These are phyloP conservation scores for Phaeoacremonium minimum DNA, from an alignment of 2,329 filamentous ascomycete species.

Conservation along the genomic window DNA sequence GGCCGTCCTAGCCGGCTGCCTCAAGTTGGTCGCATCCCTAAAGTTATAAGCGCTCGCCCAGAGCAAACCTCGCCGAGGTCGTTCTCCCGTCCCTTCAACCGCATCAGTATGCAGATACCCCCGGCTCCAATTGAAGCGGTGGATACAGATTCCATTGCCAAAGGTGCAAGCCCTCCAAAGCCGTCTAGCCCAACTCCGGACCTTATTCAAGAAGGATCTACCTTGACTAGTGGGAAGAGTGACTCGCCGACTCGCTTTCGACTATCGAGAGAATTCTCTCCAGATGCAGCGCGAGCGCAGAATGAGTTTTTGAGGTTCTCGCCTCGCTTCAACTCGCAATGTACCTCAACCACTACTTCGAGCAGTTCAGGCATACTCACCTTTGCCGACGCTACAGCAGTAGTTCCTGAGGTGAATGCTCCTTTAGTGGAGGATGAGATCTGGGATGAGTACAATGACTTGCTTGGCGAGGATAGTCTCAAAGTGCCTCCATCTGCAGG, in stretches of 20 bases:
- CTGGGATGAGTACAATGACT: constrained; percentile 91
- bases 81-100: constrained; percentile 79
- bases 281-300: constrained; percentile 22
- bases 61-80: constrained; percentile 69
- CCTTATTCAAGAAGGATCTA: constrained; percentile 27
- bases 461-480: constrained; percentile 62
- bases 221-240: constrained; percentile 22
- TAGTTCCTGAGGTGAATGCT: constrained; percentile 58
- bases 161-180: constrained; percentile 40
- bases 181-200: constrained; percentile 30
- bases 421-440: constrained; percentile 77
- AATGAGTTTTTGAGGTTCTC: constrained; percentile 73
- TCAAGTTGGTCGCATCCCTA: constrained; percentile 82
- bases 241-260: constrained; percentile 23
- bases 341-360: constrained; percentile 51
- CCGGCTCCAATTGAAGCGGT: constrained; percentile 19
- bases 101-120: constrained; percentile 40
- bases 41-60: constrained; percentile 66
- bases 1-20: constrained; percentile 61
- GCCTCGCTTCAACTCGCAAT: constrained; percentile 65
- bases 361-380: constrained; percentile 63
- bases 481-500: constrained; percentile 46
- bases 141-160: constrained; percentile 38
- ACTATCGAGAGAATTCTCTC: constrained; percentile 20
- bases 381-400: constrained; percentile 59